These are phyloP conservation scores for Cytospora schulzeri DNA, from an alignment of 2,329 filamentous ascomycete species.

Conservation along the genomic window DNA sequence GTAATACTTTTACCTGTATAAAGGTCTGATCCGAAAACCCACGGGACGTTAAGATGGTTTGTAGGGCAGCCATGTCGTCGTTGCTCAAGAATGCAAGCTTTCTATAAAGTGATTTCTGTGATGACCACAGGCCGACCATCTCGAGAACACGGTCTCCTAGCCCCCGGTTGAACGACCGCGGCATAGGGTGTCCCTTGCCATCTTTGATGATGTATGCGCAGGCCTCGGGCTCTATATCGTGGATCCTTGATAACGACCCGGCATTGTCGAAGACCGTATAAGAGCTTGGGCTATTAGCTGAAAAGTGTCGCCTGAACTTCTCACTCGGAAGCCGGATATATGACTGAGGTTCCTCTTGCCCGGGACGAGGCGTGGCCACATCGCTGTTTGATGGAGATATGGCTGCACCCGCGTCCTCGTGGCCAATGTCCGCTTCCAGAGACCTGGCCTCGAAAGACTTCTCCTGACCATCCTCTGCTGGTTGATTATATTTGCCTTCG, in stretches of 20 bases:
- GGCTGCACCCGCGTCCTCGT: background rate
- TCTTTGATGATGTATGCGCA: background rate
- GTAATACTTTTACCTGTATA: background rate
- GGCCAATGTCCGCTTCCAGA: background rate
- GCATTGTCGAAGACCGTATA: no score
- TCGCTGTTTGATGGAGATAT: background rate
- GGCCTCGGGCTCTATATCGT: background rate
- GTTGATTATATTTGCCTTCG: background rate
- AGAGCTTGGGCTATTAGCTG: no score
- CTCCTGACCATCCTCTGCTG: background rate
- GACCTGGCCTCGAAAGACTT: background rate
- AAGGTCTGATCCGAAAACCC: background rate
- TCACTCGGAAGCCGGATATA: background rate
- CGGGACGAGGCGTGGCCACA: background rate
- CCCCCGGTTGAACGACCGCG: background rate
- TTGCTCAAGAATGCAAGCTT: background rate
- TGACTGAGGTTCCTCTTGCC: background rate
- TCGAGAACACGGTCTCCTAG: background rate
- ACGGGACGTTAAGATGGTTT: background rate
- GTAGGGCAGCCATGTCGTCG: background rate
- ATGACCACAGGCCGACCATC: background rate
- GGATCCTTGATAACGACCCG: no score
- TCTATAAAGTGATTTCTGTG: background rate
- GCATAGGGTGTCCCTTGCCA: background rate
- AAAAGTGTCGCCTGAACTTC: background rate